Conservation (phyloP, 1,284 basidiomycete genomes). For the Schizopora paradoxa region DNA sequence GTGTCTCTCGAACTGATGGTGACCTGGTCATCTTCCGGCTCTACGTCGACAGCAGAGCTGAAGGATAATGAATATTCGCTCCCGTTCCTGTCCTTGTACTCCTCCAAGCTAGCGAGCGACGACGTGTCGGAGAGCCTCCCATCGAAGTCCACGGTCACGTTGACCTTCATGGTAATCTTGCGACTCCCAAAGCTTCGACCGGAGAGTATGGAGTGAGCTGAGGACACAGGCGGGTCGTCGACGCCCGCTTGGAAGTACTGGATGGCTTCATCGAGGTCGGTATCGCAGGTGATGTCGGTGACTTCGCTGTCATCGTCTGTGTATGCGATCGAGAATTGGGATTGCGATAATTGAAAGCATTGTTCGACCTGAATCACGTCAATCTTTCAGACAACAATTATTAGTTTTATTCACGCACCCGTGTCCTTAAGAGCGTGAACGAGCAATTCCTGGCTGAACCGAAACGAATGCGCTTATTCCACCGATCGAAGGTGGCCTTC, state of each 20-base stretch:
- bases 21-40: conserved; percentile 62
- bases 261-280: conserved; percentile 80
- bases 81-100: conserved; percentile 55
- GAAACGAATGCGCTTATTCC: conserved; percentile 72
- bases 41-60: conserved; percentile 29
- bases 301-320: conserved; percentile 84
- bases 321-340: conserved; percentile 69
- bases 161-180: conserved; percentile 71
- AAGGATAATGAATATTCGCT: conserved; percentile 56
- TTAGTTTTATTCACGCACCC: conserved; percentile 41
- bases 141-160: conserved; percentile 81
- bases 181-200: conserved; percentile 59
- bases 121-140: conserved; percentile 84
- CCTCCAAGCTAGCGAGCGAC: conserved; percentile 71
- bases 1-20: conserved; percentile 69
- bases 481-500: conserved; percentile 73
- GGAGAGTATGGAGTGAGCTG: conserved; percentile 69
- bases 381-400: neutral
- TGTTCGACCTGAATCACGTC: conserved; percentile 60
- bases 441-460: conserved; percentile 71
- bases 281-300: conserved; percentile 61
- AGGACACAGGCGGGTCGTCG: conserved; percentile 64
- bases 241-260: conserved; percentile 70
- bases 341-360: conserved; percentile 70
- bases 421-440: conserved; percentile 62